A percentile compares a stretch with the other conserved stretches of the same genome.
Conservation (phyloP, 192 early-diverging fungal species). For the Chytriomyces sp. region DNA sequence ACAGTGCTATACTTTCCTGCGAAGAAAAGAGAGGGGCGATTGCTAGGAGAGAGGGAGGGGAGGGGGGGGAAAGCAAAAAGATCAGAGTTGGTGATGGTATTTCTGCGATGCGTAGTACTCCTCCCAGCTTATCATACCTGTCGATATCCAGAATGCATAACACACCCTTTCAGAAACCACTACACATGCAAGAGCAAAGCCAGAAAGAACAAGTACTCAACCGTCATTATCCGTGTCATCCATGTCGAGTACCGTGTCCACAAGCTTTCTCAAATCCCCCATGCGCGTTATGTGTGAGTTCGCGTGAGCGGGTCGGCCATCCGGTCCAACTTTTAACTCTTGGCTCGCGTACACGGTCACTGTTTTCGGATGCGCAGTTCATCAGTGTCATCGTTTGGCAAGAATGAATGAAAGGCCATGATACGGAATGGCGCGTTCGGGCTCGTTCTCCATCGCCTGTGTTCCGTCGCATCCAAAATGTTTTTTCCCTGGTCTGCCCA, state of each 20-base stretch:
- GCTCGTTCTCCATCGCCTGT: too few species aligned
- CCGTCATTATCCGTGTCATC: constrained; percentile 77
- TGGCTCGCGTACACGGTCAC: constrained; percentile 22
- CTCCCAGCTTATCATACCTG: constrained; percentile 53
- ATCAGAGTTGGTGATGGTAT: constrained; percentile 4
- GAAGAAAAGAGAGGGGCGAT: too few species aligned
- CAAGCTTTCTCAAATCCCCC: constrained; percentile 60
- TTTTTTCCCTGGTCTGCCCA: background rate
- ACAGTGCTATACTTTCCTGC: too few species aligned
- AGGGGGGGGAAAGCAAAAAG: background rate
- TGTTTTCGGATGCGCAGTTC: background rate
- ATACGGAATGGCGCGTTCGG: too few species aligned
- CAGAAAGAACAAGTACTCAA: too few species aligned
- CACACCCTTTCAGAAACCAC: too few species aligned
- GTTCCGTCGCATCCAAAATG: background rate
- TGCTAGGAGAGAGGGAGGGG: too few species aligned
- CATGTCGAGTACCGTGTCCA: constrained; percentile 74
- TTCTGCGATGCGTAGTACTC: constrained; percentile 43
- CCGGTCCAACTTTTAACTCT: constrained; percentile 9
- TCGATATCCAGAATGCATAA: too few species aligned
- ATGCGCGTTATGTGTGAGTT: background rate
- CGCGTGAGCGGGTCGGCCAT: background rate
- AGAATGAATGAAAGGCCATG: too few species aligned
- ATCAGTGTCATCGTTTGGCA: too few species aligned
- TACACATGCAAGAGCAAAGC: too few species aligned